Conservation (phyloP, 1,284 basidiomycete genomes). For the Erythrobasidium hasegawianum region DNA sequence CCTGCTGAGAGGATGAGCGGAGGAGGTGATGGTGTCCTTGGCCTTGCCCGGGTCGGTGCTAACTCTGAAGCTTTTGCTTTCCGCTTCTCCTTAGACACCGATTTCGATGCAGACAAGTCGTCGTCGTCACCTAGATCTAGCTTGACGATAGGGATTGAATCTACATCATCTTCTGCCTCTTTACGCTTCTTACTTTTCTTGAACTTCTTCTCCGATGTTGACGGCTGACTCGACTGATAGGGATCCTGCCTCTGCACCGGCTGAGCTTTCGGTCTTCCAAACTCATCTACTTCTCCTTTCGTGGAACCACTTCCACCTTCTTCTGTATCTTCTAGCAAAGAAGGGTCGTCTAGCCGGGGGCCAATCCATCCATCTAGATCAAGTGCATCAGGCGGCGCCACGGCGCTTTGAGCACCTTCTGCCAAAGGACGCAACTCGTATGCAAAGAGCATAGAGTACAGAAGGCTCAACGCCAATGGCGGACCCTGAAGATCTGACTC, state of each 20-base stretch:
- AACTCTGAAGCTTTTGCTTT: slow-evolving; percentile 53
- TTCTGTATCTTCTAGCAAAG: slow-evolving; percentile 57
- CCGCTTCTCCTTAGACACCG: not conserved
- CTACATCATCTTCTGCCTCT: slow-evolving; percentile 61
- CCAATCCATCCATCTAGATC: slow-evolving; percentile 71
- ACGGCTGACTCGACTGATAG: slow-evolving; percentile 37
- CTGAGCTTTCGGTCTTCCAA: slow-evolving; percentile 46
- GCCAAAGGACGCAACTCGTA: slow-evolving; percentile 86
- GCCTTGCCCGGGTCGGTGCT: slow-evolving; percentile 78
- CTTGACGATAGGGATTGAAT: slow-evolving; percentile 76
- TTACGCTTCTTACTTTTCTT: slow-evolving; percentile 58
- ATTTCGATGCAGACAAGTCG: slow-evolving; percentile 46
- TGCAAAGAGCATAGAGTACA: slow-evolving; percentile 71
- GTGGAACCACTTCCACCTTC: not conserved
- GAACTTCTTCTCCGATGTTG: slow-evolving; percentile 45
- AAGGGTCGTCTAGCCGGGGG: slow-evolving; percentile 47
- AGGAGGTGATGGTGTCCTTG: slow-evolving; percentile 52
- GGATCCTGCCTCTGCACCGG: slow-evolving; percentile 44
- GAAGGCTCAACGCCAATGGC: slow-evolving; percentile 83
- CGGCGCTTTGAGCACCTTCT: slow-evolving; percentile 68
- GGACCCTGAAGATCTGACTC: slow-evolving; percentile 29
- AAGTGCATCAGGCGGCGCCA: slow-evolving; percentile 75
- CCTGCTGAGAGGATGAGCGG: slow-evolving; percentile 40
- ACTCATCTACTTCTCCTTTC: slow-evolving; percentile 46
- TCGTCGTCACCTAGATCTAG: slow-evolving; percentile 56